A percentile compares a stretch with the other conserved stretches of the same genome.
These are phyloP conservation scores for Taphrina confusa DNA, from an alignment of 1,139 yeast species.

Conservation along the genomic window DNA sequence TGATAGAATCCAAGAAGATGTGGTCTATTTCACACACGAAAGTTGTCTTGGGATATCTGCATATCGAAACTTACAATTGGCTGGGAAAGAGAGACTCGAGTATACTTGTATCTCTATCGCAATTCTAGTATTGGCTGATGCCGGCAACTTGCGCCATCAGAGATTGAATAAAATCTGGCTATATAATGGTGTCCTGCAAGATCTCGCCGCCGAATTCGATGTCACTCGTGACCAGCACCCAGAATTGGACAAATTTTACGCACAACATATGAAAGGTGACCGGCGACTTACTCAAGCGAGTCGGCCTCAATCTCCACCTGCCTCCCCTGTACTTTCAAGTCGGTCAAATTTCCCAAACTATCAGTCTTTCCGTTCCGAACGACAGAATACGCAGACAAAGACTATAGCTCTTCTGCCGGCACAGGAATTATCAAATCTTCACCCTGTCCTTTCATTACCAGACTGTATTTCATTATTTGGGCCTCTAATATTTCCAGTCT, in stretches of 20 bases:
- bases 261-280: neutral
- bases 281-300: neutral
- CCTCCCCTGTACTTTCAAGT: conserved; percentile 15
- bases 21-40: conserved; percentile 15
- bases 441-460: conserved; percentile 16
- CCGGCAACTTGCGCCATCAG: conserved; percentile 9
- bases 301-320: conserved; percentile 14
- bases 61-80: conserved; percentile 3
- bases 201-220: neutral
- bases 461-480: conserved; percentile 20
- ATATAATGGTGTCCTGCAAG: conserved; percentile 5
- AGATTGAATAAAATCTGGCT: conserved; percentile 18
- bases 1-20: conserved; percentile 5
- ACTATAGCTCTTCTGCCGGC: conserved; percentile 2
- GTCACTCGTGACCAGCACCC: neutral
- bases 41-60: conserved; percentile 8
- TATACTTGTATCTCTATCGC: conserved; percentile 11
- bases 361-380: conserved; percentile 11
- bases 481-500: conserved; percentile 16
- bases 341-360: conserved; percentile 5
- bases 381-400: conserved; percentile 2
- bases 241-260: conserved; percentile 1
- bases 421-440: conserved; percentile 22
- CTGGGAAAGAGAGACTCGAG: neutral
- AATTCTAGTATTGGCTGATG: conserved; percentile 12